Base-by-base conservation (phyloP, 441 rosid genomes). In the Metrosideros polymorpha region DNA sequence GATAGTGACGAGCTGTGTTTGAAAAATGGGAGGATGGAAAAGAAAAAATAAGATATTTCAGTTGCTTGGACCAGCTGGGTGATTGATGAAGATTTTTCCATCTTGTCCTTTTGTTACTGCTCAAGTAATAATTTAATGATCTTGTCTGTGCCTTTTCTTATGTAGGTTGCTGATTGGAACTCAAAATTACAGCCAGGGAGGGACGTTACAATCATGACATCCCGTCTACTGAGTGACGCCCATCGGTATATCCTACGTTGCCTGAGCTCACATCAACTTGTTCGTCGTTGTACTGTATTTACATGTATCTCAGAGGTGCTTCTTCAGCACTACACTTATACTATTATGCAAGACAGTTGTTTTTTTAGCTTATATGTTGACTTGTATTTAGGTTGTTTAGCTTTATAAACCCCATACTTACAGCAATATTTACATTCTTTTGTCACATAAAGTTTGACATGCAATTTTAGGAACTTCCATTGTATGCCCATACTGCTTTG, bases 251-350 rank as follows among this genome's bases (percentile, higher is more conserved):
- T 94, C 87, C 87, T 97, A 83, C 97, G 98, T 52, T 95, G 98
- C 90, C 89, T 96, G 86, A 92, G 93, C 91, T 89, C 93, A 18
- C 97, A 94, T 88, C 89, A 89, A 84, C 89, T 89, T 86, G 91
- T 95, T 91, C 89, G 86, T 19, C 87, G 55, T 66, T 94, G 96
- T 93, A 87, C 92, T 52, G 88, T 97, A 66, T 92, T 92, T 90
- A 96, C 99, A 39, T 94, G 98, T 84, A 93, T 97, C 86, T 92
- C 99, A 25, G 99, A 97, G 99, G 99, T 96, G 87, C 76, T 85
- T 87, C 52, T 63, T 86, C 35, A 83, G 84, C 47, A 53, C 84
- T 51, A 83, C 59, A 53, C 84, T 51, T 29, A 12, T 52, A 55
- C 84, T 51, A 51, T 83, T 53, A 29, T 42, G 54, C 43, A 24